Evolutionary conservation across 2,329 filamentous ascomycete genomes (phyloP), one percentile per base, ranked within the genome.

Genomic region (Exophiala viscosa): DNA sequence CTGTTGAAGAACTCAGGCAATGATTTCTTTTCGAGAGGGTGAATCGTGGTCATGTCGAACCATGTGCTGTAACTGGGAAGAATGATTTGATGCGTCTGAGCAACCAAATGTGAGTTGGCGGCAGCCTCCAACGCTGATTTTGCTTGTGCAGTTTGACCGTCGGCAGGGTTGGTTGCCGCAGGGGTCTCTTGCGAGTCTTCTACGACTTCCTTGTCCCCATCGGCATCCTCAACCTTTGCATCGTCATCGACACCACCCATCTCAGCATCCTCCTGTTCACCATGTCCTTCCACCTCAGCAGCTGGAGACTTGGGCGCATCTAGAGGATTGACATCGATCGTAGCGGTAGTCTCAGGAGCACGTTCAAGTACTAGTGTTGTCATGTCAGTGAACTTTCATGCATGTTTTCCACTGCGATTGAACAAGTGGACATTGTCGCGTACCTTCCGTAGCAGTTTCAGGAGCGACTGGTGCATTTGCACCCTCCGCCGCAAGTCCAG

Each of bases 1-100:
- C 85, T 92, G 76, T 99, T 99, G 82, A 99, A 99, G 74, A 97
- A 99, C 70, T 99, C 93, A 15, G 92, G 90, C 61, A 99, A 80
- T 6, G 90, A 90, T 72, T 96, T 99, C 67, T 87, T 88, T 76
- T 99, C 93, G 64, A 96, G 87, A 55, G 84, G 83, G 71, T 96
- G 88, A 66, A 99, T 87, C 45, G 82, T 80, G 69, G 91, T 88
- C 92, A 99, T 96, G 72, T 99, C 93, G 70, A 99, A 99, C 93
- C 93, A 99, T 11, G 88, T 93, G 67, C 90, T 95, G 73, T 99
- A 99, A 69, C 92, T 97, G 17, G 93, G 93, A 17, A 99, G 83
- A 58, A 99, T 91, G 66, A 97, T 97, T 57, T 91, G 86, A 67
- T 96, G 92, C 38, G 90, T 95, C 73, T 99, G 93, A 11, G 89